Evolutionary conservation across 2,329 filamentous ascomycete species (phyloP), one percentile per base, ranked within the genome.

Genomic region (Fusarium incarnatum): DNA sequence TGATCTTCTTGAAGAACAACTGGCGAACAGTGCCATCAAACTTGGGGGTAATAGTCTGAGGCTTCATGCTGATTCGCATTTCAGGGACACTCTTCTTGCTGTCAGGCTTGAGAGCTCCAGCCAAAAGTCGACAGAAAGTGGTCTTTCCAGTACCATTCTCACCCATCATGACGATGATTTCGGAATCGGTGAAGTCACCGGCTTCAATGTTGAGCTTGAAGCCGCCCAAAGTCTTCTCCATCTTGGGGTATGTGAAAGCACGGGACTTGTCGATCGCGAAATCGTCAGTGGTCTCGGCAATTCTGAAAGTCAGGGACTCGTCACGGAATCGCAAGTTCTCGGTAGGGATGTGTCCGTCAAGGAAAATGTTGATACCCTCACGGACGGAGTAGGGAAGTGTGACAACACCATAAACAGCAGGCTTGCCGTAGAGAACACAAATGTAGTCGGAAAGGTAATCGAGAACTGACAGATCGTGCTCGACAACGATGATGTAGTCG

Each of bases 81-180:
- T 93, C 89, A 18, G 96, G 96, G 18, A 99, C 88, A 76, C 89
- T 89, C 76, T 88, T 85, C 71, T 86, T 89, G 75, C 88, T 89
- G 76, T 99, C 97, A 11, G 97, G 96, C 84, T 98, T 95, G 75
- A 97, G 87, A 41, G 92, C 93, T 79, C 97, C 97, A 61, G 96
- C 96, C 73, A 99, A 87, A 84, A 99, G 92, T 79, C 92, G 94
- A 86, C 95, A 98, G 87, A 99, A 99, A 8, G 96, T 99, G 3
- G 96, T 99, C 87, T 99, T 98, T 81, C 97, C 97, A 37, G 97
- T 99, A 83, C 96, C 96, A 83, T 99, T 99, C 85, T 98, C 95
- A 74, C 96, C 96, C 96, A 99, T 98, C 94, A 99, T 97, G 82
- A 99, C 96, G 61, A 99, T 89, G 75, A 99, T 99, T 80, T 99